Evolutionary conservation across 1,284 basidiomycete species (phyloP).

Genomic region (Trametes versicolor): DNA sequence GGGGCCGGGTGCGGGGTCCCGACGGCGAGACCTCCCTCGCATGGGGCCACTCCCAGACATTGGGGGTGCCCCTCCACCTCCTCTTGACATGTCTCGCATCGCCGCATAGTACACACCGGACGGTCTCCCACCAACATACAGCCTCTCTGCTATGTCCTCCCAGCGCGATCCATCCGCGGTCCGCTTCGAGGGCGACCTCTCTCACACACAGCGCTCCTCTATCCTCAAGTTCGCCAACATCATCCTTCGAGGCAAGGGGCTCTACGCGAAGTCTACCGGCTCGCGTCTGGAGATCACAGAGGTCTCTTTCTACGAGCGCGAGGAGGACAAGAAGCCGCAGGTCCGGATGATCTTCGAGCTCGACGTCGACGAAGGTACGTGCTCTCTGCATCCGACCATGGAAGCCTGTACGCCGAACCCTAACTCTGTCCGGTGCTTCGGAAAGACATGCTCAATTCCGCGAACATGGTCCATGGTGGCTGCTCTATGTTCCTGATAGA

Average conservation of each 20-base stretch:
- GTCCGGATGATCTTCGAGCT: slow-evolving; percentile 25
- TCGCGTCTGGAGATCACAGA: slow-evolving; percentile 22
- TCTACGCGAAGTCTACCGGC: slow-evolving; percentile 20
- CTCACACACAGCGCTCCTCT: slow-evolving; percentile 12
- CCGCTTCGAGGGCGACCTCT: slow-evolving; percentile 20
- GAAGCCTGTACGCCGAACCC: too few species aligned
- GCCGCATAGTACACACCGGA: background rate
- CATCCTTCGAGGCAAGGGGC: slow-evolving; percentile 20
- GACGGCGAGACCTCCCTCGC: background rate
- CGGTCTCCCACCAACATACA: background rate
- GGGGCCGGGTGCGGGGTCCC: slow-evolving; percentile 1
- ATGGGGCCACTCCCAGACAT: too few species aligned
- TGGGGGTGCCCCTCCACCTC: too few species aligned
- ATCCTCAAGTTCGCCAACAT: slow-evolving; percentile 22
- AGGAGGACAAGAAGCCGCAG: slow-evolving; percentile 28
- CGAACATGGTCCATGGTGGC: slow-evolving; percentile 21
- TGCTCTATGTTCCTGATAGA: slow-evolving; percentile 29
- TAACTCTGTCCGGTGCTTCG: background rate
- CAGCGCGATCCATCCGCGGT: background rate
- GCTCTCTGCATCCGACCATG: background rate
- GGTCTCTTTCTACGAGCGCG: slow-evolving; percentile 16
- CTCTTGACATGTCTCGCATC: background rate
- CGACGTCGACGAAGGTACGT: slow-evolving; percentile 20
- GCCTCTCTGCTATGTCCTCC: background rate
- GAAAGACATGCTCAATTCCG: slow-evolving; percentile 29